Evolutionary conservation across 2,329 filamentous ascomycete species (phyloP).

Genomic region (Trichoderma semiorbis): DNA sequence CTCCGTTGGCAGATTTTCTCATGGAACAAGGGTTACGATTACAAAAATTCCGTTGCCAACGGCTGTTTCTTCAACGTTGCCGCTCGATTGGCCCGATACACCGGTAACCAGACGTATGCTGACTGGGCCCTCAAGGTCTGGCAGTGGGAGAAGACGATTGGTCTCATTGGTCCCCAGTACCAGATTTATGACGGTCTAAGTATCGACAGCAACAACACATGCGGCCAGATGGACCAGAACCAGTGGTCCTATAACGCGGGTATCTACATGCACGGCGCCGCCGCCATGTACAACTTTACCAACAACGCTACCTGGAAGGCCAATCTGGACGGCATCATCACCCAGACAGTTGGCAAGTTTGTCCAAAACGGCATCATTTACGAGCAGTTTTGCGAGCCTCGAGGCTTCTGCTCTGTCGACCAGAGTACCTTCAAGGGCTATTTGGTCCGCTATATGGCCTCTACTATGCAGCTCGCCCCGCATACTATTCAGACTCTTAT

Average conservation of each 20-base stretch:
- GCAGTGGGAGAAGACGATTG: slow-evolving; percentile 56
- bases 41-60: slow-evolving; percentile 67
- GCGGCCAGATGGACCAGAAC: slow-evolving; percentile 51
- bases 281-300: slow-evolving; percentile 63
- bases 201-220: slow-evolving; percentile 39
- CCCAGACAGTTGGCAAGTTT: slow-evolving; percentile 51
- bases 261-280: slow-evolving; percentile 59
- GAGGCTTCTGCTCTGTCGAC: slow-evolving; percentile 62
- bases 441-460: slow-evolving; percentile 62
- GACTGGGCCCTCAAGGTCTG: slow-evolving; percentile 72
- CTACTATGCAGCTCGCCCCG: slow-evolving; percentile 53
- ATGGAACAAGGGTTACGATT: slow-evolving; percentile 68
- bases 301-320: slow-evolving; percentile 50
- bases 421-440: slow-evolving; percentile 76
- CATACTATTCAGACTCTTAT: slow-evolving; percentile 48
- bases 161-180: slow-evolving; percentile 55
- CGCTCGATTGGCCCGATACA: slow-evolving; percentile 72
- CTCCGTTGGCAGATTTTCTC: slow-evolving; percentile 83
- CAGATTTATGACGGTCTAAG: slow-evolving; percentile 51
- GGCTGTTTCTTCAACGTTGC: slow-evolving; percentile 68
- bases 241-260: slow-evolving; percentile 71
- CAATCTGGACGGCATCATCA: slow-evolving; percentile 57
- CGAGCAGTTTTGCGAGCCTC: slow-evolving; percentile 64
- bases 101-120: slow-evolving; percentile 72
- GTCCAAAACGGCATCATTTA: slow-evolving; percentile 52